Conservation (phyloP, 352 stramenopile genomes). For the Globisporangium emineosum region DNA sequence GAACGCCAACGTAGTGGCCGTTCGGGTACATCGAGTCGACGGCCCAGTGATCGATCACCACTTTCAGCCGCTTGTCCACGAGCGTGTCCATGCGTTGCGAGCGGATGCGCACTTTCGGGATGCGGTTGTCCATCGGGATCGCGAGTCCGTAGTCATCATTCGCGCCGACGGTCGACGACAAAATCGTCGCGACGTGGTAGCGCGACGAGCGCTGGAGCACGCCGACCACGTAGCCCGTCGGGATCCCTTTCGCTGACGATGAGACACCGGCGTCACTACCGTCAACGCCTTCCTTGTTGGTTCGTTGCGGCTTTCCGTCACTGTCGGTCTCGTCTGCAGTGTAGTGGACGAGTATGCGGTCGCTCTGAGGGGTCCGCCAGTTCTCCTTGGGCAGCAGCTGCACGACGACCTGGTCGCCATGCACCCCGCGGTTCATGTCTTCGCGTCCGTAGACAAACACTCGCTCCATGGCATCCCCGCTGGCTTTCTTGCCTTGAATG, state of each 20-base stretch:
- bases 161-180: conserved; percentile 52
- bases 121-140: conserved; percentile 78
- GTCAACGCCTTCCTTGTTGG: conserved; percentile 18
- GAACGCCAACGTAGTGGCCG: conserved; percentile 76
- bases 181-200: conserved; percentile 71
- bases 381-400: conserved; percentile 81
- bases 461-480: conserved; percentile 28
- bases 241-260: conserved; percentile 29
- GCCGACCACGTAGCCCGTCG: conserved; percentile 82
- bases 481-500: conserved; percentile 31
- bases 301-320: conserved; percentile 4
- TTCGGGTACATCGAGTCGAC: conserved; percentile 75
- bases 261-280: background rate
- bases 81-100: conserved; percentile 74
- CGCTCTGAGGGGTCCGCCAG: conserved; percentile 73
- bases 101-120: conserved; percentile 78
- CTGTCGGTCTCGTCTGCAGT: conserved; percentile 39
- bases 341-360: conserved; percentile 73
- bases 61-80: conserved; percentile 76
- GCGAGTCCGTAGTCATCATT: conserved; percentile 72
- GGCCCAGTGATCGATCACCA: conserved; percentile 79
- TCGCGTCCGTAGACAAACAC: conserved; percentile 74
- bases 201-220: conserved; percentile 72
- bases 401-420: conserved; percentile 96
- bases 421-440: conserved; percentile 95